Percentiles rank a stretch among this genome's conserved stretches.
These are phyloP conservation scores for Sordariomycetes sp. DNA, from an alignment of 2,329 filamentous ascomycete genomes.

Conservation along the genomic window DNA sequence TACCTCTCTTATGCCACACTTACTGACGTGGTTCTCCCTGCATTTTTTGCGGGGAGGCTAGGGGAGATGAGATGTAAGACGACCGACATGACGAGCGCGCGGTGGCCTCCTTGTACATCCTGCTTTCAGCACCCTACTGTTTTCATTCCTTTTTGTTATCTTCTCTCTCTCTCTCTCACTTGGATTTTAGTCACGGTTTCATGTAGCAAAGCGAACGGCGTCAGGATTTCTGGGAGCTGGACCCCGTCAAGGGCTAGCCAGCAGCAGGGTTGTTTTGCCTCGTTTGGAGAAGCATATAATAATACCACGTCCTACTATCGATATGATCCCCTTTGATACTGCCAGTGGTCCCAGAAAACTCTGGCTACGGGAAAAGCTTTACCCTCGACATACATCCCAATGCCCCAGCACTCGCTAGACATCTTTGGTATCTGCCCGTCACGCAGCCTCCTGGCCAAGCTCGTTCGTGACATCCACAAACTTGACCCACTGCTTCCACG, in stretches of 20 bases:
- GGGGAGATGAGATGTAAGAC: background rate
- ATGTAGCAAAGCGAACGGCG: background rate
- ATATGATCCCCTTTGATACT: background rate
- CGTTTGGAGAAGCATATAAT: background rate
- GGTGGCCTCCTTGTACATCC: background rate
- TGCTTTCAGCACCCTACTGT: background rate
- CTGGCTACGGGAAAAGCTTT: background rate
- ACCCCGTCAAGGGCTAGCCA: background rate
- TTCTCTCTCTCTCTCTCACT: background rate
- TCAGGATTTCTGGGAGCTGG: background rate
- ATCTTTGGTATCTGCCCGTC: background rate
- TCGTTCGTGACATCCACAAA: slow-evolving; percentile 76
- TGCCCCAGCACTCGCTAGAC: background rate
- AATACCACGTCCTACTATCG: background rate
- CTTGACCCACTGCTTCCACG: slow-evolving; percentile 67
- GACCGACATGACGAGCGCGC: background rate
- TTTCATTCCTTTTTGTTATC: background rate
- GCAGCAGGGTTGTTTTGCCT: background rate
- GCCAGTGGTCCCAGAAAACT: background rate
- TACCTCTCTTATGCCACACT: background rate
- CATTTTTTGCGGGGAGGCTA: too few relatives aligned
- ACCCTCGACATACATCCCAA: background rate
- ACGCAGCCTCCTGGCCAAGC: slow-evolving; percentile 12
- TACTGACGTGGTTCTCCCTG: background rate
- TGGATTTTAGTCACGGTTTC: background rate